Evolutionary conservation across 257 asterid genomes (phyloP).

Genomic region (Pogostemon cablin): DNA sequence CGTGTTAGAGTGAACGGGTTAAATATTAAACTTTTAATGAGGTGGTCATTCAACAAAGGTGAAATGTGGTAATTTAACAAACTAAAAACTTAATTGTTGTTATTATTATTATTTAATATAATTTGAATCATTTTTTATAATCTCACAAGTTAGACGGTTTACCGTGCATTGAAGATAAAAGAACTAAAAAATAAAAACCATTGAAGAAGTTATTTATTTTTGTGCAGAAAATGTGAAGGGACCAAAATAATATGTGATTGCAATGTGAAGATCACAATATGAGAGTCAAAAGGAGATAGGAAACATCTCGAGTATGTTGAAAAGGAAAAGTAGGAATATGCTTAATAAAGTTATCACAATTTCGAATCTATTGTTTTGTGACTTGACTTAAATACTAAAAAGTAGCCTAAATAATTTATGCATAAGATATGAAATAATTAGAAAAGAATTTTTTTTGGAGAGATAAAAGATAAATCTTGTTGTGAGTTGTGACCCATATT

Average conservation of each 20-base stretch:
- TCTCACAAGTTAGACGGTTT: too few relatives aligned
- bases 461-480: constrained; percentile 43
- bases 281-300: constrained; percentile 41
- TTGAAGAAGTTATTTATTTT: not conserved
- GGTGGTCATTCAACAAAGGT: too few relatives aligned
- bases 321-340: constrained; percentile 38
- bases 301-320: constrained; percentile 48
- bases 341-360: constrained; percentile 50
- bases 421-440: constrained; percentile 5
- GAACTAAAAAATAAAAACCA: not conserved
- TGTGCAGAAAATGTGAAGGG: constrained; percentile 4
- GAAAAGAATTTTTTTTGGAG: constrained; percentile 38
- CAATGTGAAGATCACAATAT: constrained; percentile 15
- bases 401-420: constrained; percentile 37
- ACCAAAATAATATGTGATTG: not conserved
- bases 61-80: too few relatives aligned
- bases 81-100: too few relatives aligned
- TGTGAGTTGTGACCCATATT: constrained; percentile 29
- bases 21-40: too few relatives aligned
- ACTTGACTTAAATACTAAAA: constrained; percentile 50
- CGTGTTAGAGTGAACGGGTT: too few relatives aligned
- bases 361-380: constrained; percentile 38
- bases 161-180: too few relatives aligned
- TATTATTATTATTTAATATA: too few relatives aligned
- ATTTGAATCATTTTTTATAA: too few relatives aligned